A percentile compares a stretch with the other conserved stretches of the same genome.
These are phyloP conservation scores for Phaeoacremonium minimum DNA, from an alignment of 2,329 filamentous ascomycete species.

Conservation along the genomic window DNA sequence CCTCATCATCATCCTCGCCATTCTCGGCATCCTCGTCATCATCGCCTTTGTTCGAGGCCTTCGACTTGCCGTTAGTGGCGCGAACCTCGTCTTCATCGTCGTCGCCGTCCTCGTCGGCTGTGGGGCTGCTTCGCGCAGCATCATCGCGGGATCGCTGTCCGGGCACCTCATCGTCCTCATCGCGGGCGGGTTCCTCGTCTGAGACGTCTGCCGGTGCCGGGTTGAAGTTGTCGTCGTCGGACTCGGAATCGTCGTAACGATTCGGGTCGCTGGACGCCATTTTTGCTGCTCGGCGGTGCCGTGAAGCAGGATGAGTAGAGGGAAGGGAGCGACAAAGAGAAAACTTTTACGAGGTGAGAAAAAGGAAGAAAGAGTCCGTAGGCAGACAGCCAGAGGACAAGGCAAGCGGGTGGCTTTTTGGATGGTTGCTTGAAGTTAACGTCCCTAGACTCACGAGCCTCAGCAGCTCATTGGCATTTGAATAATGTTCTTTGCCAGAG, in stretches of 20 bases:
- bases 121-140: background rate
- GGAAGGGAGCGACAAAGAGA: background rate
- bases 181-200: slow-evolving; percentile 52
- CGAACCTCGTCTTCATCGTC: slow-evolving; percentile 11
- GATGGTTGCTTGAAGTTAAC: no score
- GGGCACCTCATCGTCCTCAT: slow-evolving; percentile 10
- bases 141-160: slow-evolving; percentile 8
- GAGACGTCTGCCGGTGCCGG: slow-evolving; percentile 70
- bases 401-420: no score
- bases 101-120: slow-evolving; percentile 20
- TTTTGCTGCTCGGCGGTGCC: slow-evolving; percentile 12
- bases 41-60: slow-evolving; percentile 18
- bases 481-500: no score
- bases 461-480: no score
- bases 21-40: slow-evolving; percentile 33
- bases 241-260: slow-evolving; percentile 60
- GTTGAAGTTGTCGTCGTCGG: slow-evolving; percentile 87
- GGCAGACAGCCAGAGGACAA: no score
- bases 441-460: no score
- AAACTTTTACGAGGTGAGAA: background rate
- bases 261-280: slow-evolving; percentile 45
- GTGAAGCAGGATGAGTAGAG: background rate
- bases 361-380: no score
- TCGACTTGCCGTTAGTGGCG: slow-evolving; percentile 6
- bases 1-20: slow-evolving; percentile 39